Base-by-base conservation (phyloP, 2,329 filamentous ascomycete genomes). In the Westerdykella sp. region DNA sequence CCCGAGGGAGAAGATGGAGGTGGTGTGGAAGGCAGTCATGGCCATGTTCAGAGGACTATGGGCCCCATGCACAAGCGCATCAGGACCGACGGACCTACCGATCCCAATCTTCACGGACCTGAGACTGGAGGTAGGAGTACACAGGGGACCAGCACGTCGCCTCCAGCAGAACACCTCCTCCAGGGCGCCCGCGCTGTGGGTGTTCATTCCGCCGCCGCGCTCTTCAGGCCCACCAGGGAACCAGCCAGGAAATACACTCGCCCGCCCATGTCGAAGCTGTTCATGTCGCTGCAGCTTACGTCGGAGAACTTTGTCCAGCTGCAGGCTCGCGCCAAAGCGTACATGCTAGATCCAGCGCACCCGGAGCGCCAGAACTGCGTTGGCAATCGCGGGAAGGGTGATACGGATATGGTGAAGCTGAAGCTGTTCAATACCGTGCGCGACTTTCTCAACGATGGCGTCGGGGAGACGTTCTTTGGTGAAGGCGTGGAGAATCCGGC, bases 211-310 rank as follows among this genome's bases (percentile, higher is more conserved):
- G 76, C 75, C 1, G 73, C 73, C 1, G 74, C 76, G 3, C 63
- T 78, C 9, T 79, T 78, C 49, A 57, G 52, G n/a, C 45, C 63
- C 9, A 60, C 61, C 1, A 53, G 56, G 12, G 59, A 70, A 3
- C 67, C 67, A 28, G 70, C 72, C 40, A 77, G 77, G 57, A 79
- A 79, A 52, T 73, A 77, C 52, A 79, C 76, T 1, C 72, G 77
- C 1, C 76, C 76, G 15, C 74, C 77, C 4, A 78, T 79, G 68
- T 77, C 75, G 34, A 78, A 77, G 46, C 65, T 80, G 31, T 79
- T 78, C 51, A 62, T 73, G 22, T 78, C 76, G 1, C 68, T 80
- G 13, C 73, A 77, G 48, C 64, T 80, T 14, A 73, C 73, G 2
- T 75, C 77, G 0, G 77, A 79, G 56, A 74, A 74, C 46, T 80